These are phyloP conservation scores for Celoporthe dispersa DNA, from an alignment of 2,329 filamentous ascomycete species.

Conservation along the genomic window DNA sequence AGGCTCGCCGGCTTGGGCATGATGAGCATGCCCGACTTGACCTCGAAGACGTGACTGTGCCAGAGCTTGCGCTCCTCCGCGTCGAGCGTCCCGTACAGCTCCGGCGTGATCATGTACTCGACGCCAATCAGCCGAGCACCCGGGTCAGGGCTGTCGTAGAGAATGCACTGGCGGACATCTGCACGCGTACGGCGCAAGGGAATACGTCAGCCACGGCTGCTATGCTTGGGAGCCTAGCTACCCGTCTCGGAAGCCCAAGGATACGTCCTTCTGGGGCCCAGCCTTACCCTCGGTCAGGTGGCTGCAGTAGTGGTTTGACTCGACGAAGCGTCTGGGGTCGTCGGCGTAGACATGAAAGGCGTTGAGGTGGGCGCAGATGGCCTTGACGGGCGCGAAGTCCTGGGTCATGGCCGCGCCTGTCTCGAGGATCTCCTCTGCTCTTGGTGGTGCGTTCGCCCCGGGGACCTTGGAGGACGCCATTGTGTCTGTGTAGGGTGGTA, in stretches of 20 bases:
- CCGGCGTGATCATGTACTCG: constrained; percentile 83
- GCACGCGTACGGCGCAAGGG: constrained; percentile 5
- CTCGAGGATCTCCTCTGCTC: constrained; percentile 63
- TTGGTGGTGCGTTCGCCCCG: constrained; percentile 57
- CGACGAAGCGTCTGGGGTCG: constrained; percentile 70
- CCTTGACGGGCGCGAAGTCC: constrained; percentile 73
- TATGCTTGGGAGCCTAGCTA: not conserved
- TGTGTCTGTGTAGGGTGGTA: not conserved
- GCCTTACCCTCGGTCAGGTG: constrained; percentile 66
- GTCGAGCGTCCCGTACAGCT: constrained; percentile 69
- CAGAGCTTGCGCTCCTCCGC: constrained; percentile 73
- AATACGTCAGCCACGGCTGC: not conserved
- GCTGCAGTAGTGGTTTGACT: constrained; percentile 84
- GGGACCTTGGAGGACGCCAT: constrained; percentile 30
- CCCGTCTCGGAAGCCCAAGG: too few species aligned
- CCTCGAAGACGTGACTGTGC: constrained; percentile 78
- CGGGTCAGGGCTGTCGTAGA: constrained; percentile 73
- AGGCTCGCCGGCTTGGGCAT: constrained; percentile 64
- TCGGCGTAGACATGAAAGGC: constrained; percentile 85
- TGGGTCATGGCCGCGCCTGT: constrained; percentile 65
- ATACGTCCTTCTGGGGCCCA: not conserved
- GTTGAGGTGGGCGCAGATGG: constrained; percentile 81
- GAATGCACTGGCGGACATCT: constrained; percentile 82
- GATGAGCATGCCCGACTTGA: constrained; percentile 79
- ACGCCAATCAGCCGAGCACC: constrained; percentile 79